phyloP scores from a whole-genome alignment of 306 rosid genomes.

The Glycine tomentella region DNA sequence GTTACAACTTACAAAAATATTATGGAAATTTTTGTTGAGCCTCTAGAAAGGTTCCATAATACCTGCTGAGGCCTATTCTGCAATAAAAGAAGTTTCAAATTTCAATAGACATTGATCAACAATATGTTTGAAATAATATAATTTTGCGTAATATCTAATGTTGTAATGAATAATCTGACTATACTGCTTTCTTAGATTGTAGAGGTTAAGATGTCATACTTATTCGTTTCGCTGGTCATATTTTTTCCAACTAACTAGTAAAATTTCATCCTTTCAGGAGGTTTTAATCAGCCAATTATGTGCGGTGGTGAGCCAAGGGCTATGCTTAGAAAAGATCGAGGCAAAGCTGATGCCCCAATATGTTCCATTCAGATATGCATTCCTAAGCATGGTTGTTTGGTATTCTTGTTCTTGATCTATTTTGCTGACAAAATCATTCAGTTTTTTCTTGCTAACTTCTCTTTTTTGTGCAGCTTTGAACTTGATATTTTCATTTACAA shows the following conservation, averaged over 20 bases:
- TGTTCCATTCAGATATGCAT: slow-evolving; percentile 85
- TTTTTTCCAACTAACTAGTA: slow-evolving; percentile 8
- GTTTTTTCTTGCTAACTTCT: slow-evolving; percentile 21
- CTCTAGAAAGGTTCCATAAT: neutral
- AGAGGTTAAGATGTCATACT: neutral
- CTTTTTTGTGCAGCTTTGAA: slow-evolving; percentile 63
- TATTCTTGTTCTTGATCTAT: neutral
- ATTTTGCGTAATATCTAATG: neutral
- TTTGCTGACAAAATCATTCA: neutral
- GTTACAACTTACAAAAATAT: neutral
- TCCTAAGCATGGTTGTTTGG: slow-evolving; percentile 71
- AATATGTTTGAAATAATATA: neutral
- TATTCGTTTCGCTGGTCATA: neutral
- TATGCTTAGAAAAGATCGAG: slow-evolving; percentile 76
- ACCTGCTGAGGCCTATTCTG: neutral
- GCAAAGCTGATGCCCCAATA: slow-evolving; percentile 88
- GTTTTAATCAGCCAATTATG: slow-evolving; percentile 97
- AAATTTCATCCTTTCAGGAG: slow-evolving; percentile 61
- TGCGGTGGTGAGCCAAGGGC: slow-evolving; percentile 96
- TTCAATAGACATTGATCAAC: neutral
- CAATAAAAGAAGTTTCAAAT: neutral
- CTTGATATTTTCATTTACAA: slow-evolving; percentile 95
- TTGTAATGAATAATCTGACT: neutral
- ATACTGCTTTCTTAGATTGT: neutral
- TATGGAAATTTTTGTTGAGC: neutral